Percentiles rank a stretch among this genome's conserved stretches.
These are phyloP conservation scores for Amborella trichopoda DNA, from an alignment of 164 flowering plant species.

Conservation along the genomic window DNA sequence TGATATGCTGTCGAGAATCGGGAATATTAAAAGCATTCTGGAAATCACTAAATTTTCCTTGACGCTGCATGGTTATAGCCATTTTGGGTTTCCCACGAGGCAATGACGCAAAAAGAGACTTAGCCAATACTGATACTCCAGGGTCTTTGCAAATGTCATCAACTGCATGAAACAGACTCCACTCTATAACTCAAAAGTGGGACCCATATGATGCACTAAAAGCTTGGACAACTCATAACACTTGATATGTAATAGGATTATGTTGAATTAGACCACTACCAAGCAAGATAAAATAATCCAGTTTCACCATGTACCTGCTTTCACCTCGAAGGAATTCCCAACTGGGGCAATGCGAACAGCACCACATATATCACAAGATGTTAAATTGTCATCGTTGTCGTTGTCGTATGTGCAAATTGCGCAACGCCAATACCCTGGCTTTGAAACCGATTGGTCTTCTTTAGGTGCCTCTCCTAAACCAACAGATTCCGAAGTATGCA, in stretches of 20 bases:
- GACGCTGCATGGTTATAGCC: constrained; percentile 27
- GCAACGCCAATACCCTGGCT: constrained; percentile 60
- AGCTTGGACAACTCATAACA: no score
- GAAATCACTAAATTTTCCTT: constrained; percentile 32
- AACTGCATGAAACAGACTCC: constrained; percentile 80
- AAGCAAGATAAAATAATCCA: background rate
- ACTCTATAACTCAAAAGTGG: constrained; percentile 30
- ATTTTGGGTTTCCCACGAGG: constrained; percentile 32
- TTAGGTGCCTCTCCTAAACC: constrained; percentile 21
- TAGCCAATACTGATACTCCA: constrained; percentile 83
- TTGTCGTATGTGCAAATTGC: constrained; percentile 87
- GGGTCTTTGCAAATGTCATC: constrained; percentile 46
- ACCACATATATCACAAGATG: constrained; percentile 88
- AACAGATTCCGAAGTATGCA: constrained; percentile 1
- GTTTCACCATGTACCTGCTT: constrained; percentile 30
- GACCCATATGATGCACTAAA: constrained; percentile 10
- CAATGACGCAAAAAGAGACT: constrained; percentile 72
- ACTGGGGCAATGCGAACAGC: constrained; percentile 51
- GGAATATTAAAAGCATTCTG: constrained; percentile 25
- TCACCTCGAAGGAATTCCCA: no score
- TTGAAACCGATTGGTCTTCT: constrained; percentile 13
- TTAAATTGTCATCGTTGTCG: constrained; percentile 57
- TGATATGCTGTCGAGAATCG: constrained; percentile 15
- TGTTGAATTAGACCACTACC: no score
- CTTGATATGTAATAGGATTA: no score